Evolutionary conservation across 1,139 yeast genomes (phyloP), one percentile per base, ranked within the genome.

Genomic region (Debaryomycetaceae sp.): DNA sequence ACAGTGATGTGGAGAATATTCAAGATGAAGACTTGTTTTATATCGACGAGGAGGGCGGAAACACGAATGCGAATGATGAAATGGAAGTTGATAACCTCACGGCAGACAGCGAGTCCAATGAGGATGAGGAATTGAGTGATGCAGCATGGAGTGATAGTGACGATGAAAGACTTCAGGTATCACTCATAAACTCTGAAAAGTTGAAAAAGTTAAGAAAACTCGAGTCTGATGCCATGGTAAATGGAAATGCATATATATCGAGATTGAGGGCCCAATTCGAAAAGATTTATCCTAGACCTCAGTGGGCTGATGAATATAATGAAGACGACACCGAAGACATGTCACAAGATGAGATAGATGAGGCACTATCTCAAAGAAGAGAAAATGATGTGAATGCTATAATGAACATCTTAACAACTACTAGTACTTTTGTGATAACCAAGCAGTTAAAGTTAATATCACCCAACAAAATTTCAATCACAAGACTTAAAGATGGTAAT

Each of bases 71-170:
- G 29, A 63, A 53, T 23, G 71, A 63, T 24, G 57, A 51, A 42
- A 73, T 75, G 73, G 81, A 74, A 11, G 59, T 67, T 5, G 81
- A 73, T 46, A 58, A 53, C 6, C 54, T 43, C 6, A 73, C 65
- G 42, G 57, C 54, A 6, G 66, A 65, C 6, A 63, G 55, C 6
- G 60, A 58, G 23, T 64, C 51, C 5, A 66, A 57, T 5, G 63
- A 55, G 5, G 70, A 63, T 5, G 69, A 66, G 9, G 75, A 68
- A 13, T 55, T 51, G n/a, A 46, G 44, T 3, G 70, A 65, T 24
- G 76, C 73, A 47, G 96, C 90, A 6, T 95, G 99, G 99, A 66
- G 67, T 17, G 99, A 93, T 65, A 85, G 95, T 48, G 99, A 93
- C 59, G 99, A 93, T 62, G 98, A 91, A 53, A 74, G 73, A 44